Evolutionary conservation across 176 grass and related monocot species (phyloP).

Genomic region (Cenchrus fungigraminus): DNA sequence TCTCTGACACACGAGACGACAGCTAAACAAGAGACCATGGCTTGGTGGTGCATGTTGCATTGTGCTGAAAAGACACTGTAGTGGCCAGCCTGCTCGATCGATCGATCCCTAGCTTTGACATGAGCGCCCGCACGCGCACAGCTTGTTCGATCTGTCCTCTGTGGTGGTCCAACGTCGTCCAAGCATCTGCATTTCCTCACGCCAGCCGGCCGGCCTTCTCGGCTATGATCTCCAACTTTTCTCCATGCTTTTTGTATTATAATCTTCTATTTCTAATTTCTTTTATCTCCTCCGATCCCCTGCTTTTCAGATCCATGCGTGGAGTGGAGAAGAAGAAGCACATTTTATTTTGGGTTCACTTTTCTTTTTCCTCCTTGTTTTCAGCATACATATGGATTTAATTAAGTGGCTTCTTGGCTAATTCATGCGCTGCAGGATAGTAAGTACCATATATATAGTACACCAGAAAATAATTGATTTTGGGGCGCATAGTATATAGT

Average conservation of each 20-base stretch:
- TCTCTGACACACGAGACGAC: not conserved
- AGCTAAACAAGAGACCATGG: not conserved
- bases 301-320: constrained; percentile 36
- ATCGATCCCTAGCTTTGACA: not conserved
- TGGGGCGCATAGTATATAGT: too few species aligned
- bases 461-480: too few species aligned
- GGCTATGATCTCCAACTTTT: not conserved
- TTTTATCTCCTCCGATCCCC: not conserved
- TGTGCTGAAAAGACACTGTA: constrained; percentile 33
- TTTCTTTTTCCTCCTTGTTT: not conserved
- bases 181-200: not conserved
- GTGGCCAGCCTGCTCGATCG: not conserved
- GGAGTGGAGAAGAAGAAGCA: not conserved
- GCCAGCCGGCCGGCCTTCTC: not conserved
- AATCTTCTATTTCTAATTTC: not conserved
- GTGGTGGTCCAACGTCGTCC: constrained; percentile 6
- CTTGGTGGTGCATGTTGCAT: not conserved
- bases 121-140: too few species aligned
- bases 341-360: not conserved
- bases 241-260: constrained; percentile 31
- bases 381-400: not conserved
- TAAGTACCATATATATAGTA: too few species aligned
- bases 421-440: too few species aligned
- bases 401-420: not conserved
- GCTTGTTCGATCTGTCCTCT: not conserved